Conservation (phyloP, 2,329 filamentous ascomycete species). For the Mollisia scopiformis region DNA sequence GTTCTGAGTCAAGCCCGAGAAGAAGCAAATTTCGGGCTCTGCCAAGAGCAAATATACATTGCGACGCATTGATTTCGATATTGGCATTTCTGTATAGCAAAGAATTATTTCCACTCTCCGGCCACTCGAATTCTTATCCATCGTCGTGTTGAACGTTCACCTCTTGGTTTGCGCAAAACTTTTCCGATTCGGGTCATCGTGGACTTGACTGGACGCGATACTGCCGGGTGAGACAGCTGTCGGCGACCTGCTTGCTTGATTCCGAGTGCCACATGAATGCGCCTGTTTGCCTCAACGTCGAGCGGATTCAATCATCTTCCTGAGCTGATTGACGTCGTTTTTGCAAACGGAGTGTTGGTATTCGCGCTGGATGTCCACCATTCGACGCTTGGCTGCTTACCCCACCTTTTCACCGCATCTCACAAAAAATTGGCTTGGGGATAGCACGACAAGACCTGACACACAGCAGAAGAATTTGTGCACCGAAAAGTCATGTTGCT, state of each 20-base stretch:
- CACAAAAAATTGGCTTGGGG: not conserved
- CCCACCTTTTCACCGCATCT: slow-evolving; percentile 1
- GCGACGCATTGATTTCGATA: not conserved
- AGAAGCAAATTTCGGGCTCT: not conserved
- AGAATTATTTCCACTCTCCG: not conserved
- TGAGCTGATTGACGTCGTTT: not conserved
- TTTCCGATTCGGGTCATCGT: not conserved
- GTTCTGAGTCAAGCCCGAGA: not conserved
- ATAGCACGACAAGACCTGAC: not conserved
- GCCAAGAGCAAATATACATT: not conserved
- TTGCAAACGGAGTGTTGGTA: not conserved
- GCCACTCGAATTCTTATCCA: not conserved
- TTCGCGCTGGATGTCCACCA: not conserved
- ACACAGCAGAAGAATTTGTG: not conserved
- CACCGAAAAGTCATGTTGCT: not conserved
- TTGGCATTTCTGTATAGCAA: not conserved
- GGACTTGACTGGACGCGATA: not conserved
- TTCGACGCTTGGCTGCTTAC: not conserved
- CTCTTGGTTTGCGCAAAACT: not conserved
- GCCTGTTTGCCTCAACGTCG: not conserved
- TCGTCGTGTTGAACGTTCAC: not conserved
- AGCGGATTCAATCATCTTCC: not conserved
- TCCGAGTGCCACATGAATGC: not conserved
- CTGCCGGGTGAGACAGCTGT: not conserved
- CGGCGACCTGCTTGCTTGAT: not conserved